Evolutionary conservation across 2,329 filamentous ascomycete species (phyloP), one percentile per base, ranked within the genome.

Genomic region (Eutypella sp.): DNA sequence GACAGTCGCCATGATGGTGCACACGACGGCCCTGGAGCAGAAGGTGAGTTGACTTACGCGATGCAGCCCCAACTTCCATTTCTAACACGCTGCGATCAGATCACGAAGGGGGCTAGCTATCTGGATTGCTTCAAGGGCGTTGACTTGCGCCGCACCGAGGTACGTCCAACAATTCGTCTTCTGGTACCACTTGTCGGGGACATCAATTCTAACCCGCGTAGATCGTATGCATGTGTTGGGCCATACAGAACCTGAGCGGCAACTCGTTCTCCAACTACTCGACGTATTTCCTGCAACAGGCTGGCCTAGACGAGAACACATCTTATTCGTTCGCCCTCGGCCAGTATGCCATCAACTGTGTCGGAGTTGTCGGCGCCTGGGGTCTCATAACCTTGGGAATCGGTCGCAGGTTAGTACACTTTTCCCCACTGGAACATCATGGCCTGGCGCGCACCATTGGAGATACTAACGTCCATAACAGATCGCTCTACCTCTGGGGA

Each of bases 1-100:
- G 67, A 93, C 88, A 0, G 75, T 95, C 41, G 84, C 87, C 57
- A 95, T 95, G 88, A 95, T 96, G 87, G 81, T 89, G 1, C 88
- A 95, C 61, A 96, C 89, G 1, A 91, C 87, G 1, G 85, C 85
- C 0, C 71, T 95, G 10, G 90, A 95, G 63, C 77, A 87, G 60
- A 76, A 79, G 45, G 52, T 59, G 36, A 22, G 36, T 11, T 18
- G 9, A 18, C 19, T 24, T 19, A 8, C 18, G 11, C 18, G 16
- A 18, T 15, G 15, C 38, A n/a, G 18, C 8, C 25, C 16, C 11
- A 5, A 29, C 47, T 6, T 47, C 29, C 24, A 5, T 27, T 13
- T 40, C 41, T 52, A 45, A 51, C 36, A 19, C 45, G 20, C 31
- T 31, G 7, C 20, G 4, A 15, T 8, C 73, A 81, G 65, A 86